Conservation (phyloP, 345 rosid species). For the Pelargonium nanum region DNA sequence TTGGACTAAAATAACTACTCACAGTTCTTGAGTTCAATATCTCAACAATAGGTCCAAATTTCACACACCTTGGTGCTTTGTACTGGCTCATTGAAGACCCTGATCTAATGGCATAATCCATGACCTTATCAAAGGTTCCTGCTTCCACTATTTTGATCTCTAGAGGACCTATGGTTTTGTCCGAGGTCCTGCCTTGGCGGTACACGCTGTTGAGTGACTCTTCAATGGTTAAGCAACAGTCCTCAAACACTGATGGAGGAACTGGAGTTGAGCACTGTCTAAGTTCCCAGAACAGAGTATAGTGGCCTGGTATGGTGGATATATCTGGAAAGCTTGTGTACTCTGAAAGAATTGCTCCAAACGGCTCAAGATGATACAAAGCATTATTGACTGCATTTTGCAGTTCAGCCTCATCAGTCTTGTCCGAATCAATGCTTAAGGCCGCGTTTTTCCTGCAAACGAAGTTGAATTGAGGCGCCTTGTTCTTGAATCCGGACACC, state of each 20-base stretch:
- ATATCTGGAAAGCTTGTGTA: slow-evolving; percentile 32
- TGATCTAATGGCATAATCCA: slow-evolving; percentile 36
- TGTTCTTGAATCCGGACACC: slow-evolving; percentile 30
- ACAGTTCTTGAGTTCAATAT: slow-evolving; percentile 29
- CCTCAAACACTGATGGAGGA: slow-evolving; percentile 12
- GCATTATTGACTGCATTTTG: slow-evolving; percentile 31
- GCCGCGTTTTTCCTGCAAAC: no score
- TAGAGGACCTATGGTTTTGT: slow-evolving; percentile 28
- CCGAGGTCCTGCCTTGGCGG: slow-evolving; percentile 29
- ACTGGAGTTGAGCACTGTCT: slow-evolving; percentile 18
- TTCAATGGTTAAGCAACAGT: no score
- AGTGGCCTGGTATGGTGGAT: slow-evolving; percentile 30
- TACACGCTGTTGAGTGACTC: slow-evolving; percentile 32
- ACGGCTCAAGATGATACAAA: slow-evolving; percentile 10
- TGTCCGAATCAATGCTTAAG: no score
- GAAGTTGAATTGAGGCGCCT: no score
- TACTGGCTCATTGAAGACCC: slow-evolving; percentile 63
- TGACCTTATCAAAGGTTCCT: slow-evolving; percentile 34
- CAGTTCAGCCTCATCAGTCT: no score
- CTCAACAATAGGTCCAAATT: slow-evolving; percentile 29
- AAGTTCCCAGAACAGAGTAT: slow-evolving; percentile 33
- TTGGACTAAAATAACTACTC: slow-evolving; percentile 27
- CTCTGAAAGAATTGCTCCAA: slow-evolving; percentile 25
- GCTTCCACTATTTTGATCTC: slow-evolving; percentile 30
- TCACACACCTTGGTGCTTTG: slow-evolving; percentile 54